Evolutionary conservation across 768 basidiomycete genomes (phyloP), one percentile per base, ranked within the genome.

Genomic region (Hericium coralloides): DNA sequence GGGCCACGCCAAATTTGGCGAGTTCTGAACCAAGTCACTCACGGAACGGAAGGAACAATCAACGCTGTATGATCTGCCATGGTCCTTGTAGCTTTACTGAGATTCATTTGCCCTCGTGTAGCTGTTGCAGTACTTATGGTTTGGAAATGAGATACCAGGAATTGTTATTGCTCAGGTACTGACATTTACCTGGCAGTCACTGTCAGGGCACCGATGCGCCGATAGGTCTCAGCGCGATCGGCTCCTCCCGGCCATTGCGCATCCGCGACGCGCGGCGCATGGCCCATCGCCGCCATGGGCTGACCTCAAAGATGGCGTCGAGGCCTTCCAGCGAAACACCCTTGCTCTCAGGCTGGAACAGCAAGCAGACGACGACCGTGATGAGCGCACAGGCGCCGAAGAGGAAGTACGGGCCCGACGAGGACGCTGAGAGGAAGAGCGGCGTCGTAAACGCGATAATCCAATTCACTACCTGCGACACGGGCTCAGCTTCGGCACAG

Each of bases 1-100:
- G 0, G 92, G 95, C 0, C 95, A 97, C 70, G 79, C 80, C 18
- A 76, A 77, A 43, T 95, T 95, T 63, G 91, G 90, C 60, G 92
- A 92, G 67, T 93, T 85, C 67, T 89, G 61, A 25, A 39, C 1
- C 25, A 22, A 45, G 43, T 9, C 31, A 31, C 4, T 31, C 31
- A 9, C 31, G 31, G 31, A 31, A 31, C 31, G 31, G 31, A 31
- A 31, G 31, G 31, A 31, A 31, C 31, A 31, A 1, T 31, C 31
- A 31, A 9, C 31, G 8, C 10, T 45, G 17, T 45, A 45, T n/a
- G n/a, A n/a, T 45, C n/a, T 45, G 20, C n/a, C 15, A 18, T 18
- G 43, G 18, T 17, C 9, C n/a, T n/a, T 45, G 43, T 45, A 45
- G 43, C 43, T 45, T 20, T 45, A 45, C 18, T 45, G 17, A 20